Conservation (phyloP, 495 filamentous ascomycete species). For the Echria macrotheca region DNA sequence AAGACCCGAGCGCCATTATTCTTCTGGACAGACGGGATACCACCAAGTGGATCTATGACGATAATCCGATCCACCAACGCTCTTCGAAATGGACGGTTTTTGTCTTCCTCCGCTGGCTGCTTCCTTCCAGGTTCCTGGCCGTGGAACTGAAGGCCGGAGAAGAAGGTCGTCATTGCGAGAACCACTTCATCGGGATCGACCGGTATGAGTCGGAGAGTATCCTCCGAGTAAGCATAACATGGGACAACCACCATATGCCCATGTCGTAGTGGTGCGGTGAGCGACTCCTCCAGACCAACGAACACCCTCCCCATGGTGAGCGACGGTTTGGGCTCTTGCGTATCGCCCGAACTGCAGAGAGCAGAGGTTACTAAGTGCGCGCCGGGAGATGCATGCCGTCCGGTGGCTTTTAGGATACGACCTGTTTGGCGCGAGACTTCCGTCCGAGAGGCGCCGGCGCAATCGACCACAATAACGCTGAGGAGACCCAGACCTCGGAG, state of each 20-base stretch:
- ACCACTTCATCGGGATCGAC: slow-evolving; percentile 63
- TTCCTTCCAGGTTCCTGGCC: neutral
- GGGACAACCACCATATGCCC: slow-evolving; percentile 77
- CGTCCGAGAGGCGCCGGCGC: slow-evolving; percentile 32
- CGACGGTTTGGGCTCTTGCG: slow-evolving; percentile 21
- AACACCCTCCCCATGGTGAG: slow-evolving; percentile 26
- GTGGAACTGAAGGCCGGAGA: slow-evolving; percentile 54
- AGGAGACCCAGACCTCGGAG: slow-evolving; percentile 73
- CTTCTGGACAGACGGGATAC: slow-evolving; percentile 67
- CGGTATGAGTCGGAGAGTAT: slow-evolving; percentile 48
- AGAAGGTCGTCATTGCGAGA: slow-evolving; percentile 64
- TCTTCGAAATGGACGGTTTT: slow-evolving; percentile 38
- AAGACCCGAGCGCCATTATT: slow-evolving; percentile 76
- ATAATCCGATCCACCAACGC: slow-evolving; percentile 80
- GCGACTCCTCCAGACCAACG: slow-evolving; percentile 45
- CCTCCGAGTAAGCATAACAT: slow-evolving; percentile 60
- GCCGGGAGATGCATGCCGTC: slow-evolving; percentile 56
- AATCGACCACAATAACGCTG: slow-evolving; percentile 78
- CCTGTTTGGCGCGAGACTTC: slow-evolving; percentile 59
- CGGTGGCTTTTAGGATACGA: slow-evolving; percentile 68
- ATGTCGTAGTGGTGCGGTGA: slow-evolving; percentile 64
- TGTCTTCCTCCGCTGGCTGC: slow-evolving; percentile 35
- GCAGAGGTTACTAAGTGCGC: slow-evolving; percentile 65
- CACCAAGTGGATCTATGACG: slow-evolving; percentile 80
- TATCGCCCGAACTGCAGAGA: slow-evolving; percentile 31